Evolutionary conservation across 2,329 filamentous ascomycete species (phyloP).

Genomic region (Pseudogymnoascus sp.): DNA sequence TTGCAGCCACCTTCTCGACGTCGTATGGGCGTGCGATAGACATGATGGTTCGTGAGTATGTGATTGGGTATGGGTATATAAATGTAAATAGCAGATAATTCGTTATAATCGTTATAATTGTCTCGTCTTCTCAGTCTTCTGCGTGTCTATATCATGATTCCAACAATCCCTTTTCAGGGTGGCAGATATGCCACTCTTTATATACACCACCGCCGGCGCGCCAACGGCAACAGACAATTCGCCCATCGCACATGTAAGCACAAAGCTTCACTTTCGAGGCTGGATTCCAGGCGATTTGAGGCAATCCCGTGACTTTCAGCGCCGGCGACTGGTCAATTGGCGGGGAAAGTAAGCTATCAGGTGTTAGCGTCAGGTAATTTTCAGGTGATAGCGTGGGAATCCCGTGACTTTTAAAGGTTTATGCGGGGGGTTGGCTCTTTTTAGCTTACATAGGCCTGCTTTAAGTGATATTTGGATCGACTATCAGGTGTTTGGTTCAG

Average conservation of each 20-base stretch:
- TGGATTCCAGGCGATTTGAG: background rate
- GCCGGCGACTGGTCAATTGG: background rate
- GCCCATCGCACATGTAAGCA: background rate
- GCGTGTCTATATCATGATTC: background rate
- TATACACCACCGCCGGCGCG: background rate
- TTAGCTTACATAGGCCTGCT: background rate
- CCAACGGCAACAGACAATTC: background rate
- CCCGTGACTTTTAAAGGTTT: background rate
- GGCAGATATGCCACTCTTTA: background rate
- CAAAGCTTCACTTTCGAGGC: no score
- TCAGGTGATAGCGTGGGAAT: background rate
- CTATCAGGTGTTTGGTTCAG: background rate
- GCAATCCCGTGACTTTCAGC: background rate
- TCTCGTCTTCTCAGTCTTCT: background rate
- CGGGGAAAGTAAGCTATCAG: background rate
- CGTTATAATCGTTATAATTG: background rate
- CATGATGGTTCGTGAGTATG: background rate
- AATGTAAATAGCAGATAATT: background rate
- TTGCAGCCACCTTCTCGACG: conserved; percentile 46
- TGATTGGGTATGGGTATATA: background rate
- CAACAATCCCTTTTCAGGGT: background rate
- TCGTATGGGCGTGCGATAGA: conserved; percentile 34
- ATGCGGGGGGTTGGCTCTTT: no score
- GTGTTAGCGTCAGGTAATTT: background rate
- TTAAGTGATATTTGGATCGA: background rate